Evolutionary conservation across 78 protist genomes (phyloP).

Genomic region (Dictyostelium purpureum): DNA sequence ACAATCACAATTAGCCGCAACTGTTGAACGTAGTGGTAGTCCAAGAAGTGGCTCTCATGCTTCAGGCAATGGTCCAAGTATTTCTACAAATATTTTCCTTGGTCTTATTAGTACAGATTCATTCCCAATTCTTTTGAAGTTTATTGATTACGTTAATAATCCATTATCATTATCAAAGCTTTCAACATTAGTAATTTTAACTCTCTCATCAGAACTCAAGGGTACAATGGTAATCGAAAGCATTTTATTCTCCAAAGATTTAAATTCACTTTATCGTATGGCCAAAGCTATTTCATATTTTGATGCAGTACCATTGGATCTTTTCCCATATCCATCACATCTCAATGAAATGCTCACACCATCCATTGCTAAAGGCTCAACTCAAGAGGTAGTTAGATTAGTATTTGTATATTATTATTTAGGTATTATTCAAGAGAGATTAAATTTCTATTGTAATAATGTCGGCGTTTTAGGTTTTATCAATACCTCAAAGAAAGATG

Average conservation of each 20-base stretch:
- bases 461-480: not conserved
- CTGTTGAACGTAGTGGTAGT: not conserved
- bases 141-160: constrained; percentile 8
- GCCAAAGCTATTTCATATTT: constrained; percentile 26
- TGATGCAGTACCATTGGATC: constrained; percentile 69
- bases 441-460: constrained; percentile 18
- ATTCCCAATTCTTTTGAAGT: constrained; percentile 25
- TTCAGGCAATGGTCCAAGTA: not conserved
- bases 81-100: not conserved
- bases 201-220: constrained; percentile 16
- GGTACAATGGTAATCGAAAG: constrained; percentile 28
- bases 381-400: constrained; percentile 45
- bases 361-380: constrained; percentile 22
- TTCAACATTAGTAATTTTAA: constrained; percentile 8
- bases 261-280: constrained; percentile 19
- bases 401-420: constrained; percentile 72
- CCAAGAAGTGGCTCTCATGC: not conserved
- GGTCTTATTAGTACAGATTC: not conserved
- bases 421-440: constrained; percentile 46
- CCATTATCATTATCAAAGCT: not conserved
- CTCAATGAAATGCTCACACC: constrained; percentile 52
- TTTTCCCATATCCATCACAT: constrained; percentile 45
- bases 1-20: not conserved
- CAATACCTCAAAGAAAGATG: not conserved
- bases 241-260: constrained; percentile 25